Conservation (phyloP, 225 moss, liverwort and hornwort species). For the Polytrichum commune region DNA sequence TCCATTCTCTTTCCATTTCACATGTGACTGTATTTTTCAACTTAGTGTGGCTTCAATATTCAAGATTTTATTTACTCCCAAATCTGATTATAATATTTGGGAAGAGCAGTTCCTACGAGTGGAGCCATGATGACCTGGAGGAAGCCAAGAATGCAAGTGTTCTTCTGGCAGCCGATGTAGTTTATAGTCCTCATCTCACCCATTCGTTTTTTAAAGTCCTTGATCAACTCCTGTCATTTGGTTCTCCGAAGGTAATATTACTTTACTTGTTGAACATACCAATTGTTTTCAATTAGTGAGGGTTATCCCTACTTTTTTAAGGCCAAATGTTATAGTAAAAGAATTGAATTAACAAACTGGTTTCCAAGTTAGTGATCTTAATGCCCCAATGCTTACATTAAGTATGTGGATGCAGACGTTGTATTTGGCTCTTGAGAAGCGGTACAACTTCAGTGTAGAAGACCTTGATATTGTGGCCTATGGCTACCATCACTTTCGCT, state of each 20-base stretch:
- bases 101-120: slow-evolving; percentile 38
- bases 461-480: slow-evolving; percentile 72
- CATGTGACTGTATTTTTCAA: too few species aligned
- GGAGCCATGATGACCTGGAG: slow-evolving; percentile 49
- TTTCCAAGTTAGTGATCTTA: neutral
- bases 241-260: slow-evolving; percentile 39
- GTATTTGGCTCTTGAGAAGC: slow-evolving; percentile 73
- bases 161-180: slow-evolving; percentile 70
- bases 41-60: too few species aligned
- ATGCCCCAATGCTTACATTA: neutral
- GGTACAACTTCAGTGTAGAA: slow-evolving; percentile 79
- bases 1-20: too few species aligned
- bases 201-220: slow-evolving; percentile 61
- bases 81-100: neutral
- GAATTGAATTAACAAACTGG: too few species aligned
- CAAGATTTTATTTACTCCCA: neutral
- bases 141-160: slow-evolving; percentile 50
- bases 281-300: too few species aligned
- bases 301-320: too few species aligned
- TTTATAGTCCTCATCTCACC: slow-evolving; percentile 68
- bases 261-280: neutral
- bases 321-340: too few species aligned
- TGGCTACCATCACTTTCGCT: slow-evolving; percentile 65
- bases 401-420: slow-evolving; percentile 41
- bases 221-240: slow-evolving; percentile 54